Evolutionary conservation across 2,329 filamentous ascomycete genomes (phyloP).

Genomic region (Cladophialophora bantiana): DNA sequence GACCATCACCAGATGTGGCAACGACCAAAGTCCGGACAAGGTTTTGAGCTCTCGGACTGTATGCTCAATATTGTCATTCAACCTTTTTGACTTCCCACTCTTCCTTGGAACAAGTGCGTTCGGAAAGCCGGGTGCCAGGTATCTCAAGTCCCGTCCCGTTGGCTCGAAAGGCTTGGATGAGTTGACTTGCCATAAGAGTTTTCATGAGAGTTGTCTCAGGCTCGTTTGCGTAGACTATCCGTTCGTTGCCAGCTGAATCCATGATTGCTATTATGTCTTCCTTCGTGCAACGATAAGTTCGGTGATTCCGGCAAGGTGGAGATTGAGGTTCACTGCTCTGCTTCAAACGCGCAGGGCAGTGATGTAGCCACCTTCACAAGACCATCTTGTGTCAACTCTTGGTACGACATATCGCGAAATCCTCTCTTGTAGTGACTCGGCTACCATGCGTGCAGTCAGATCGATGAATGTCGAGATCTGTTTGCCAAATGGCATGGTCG

Average conservation of each 20-base stretch:
- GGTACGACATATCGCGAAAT: background rate
- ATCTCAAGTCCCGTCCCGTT: background rate
- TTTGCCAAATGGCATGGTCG: background rate
- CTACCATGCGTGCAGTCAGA: background rate
- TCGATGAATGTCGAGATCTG: background rate
- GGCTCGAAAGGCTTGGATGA: background rate
- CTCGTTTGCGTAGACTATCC: background rate
- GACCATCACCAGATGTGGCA: background rate
- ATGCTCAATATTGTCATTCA: too few species aligned
- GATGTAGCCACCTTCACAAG: background rate
- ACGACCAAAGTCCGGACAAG: too few species aligned
- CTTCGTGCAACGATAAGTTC: background rate
- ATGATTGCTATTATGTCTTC: background rate
- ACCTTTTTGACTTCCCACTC: too few species aligned
- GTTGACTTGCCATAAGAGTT: background rate
- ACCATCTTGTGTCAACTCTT: background rate
- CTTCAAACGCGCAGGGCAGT: background rate
- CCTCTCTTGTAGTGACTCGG: background rate
- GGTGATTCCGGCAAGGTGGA: background rate
- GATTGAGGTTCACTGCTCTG: background rate
- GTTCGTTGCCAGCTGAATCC: background rate
- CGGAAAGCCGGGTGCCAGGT: too few species aligned
- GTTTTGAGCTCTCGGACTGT: background rate
- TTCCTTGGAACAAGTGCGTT: background rate
- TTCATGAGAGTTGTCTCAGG: background rate